Percentiles rank a stretch among this genome's conserved stretches.
Conservation (phyloP, 768 basidiomycete species). For the Rhodotorula sphaerocarpa region DNA sequence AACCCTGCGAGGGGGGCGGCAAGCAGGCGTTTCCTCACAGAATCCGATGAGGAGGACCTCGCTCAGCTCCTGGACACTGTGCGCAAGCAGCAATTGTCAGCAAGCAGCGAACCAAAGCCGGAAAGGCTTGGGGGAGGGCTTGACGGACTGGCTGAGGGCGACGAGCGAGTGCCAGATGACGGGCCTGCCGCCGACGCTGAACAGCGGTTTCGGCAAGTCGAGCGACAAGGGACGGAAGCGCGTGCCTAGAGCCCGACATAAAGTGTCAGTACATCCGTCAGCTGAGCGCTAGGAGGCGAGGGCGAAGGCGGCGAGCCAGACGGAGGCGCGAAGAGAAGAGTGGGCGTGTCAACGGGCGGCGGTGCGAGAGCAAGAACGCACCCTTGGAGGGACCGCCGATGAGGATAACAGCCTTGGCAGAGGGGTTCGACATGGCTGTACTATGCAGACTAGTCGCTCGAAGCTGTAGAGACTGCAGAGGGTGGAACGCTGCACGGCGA, state of each 20-base stretch:
- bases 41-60: slow-evolving; percentile 47
- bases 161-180: slow-evolving; percentile 48
- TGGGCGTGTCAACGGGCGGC: background rate
- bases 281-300: no score
- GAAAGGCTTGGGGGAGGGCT: background rate
- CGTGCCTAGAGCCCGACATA: slow-evolving; percentile 16
- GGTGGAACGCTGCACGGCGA: no score
- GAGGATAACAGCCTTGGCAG: slow-evolving; percentile 44
- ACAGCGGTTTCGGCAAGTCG: slow-evolving; percentile 46
- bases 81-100: no score
- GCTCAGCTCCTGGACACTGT: slow-evolving; percentile 42
- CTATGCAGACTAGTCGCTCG: no score
- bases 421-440: no score
- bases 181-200: slow-evolving; percentile 45
- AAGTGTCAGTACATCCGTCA: no score
- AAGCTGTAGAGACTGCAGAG: no score
- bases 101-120: no score
- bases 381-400: slow-evolving; percentile 46
- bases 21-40: slow-evolving; percentile 31
- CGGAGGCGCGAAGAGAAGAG: no score
- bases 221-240: slow-evolving; percentile 34
- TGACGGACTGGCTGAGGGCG: slow-evolving; percentile 41
- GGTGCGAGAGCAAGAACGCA: slow-evolving; percentile 1
- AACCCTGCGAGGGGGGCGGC: no score
- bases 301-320: background rate